Conservation (phyloP, 148 eudicot species). For the Persicaria maculosa region DNA sequence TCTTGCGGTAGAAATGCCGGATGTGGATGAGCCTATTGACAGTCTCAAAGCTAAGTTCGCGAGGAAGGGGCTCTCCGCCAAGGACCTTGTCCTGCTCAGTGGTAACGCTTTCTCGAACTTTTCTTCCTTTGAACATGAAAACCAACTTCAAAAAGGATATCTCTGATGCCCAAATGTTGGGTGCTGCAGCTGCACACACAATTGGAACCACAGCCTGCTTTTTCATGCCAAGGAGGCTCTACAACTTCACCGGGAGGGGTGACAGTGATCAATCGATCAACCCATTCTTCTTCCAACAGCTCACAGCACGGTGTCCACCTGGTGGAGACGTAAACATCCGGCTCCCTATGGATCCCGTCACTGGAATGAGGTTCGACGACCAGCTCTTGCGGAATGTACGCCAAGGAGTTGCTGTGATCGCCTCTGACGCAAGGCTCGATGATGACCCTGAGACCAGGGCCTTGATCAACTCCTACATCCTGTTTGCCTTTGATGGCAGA, state of each 20-base stretch:
- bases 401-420: slow-evolving; percentile 45
- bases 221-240: slow-evolving; percentile 51
- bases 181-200: slow-evolving; percentile 47
- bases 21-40: slow-evolving; percentile 39
- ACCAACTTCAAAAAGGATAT: background rate
- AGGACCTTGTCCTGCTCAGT: slow-evolving; percentile 54
- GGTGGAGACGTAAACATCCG: slow-evolving; percentile 36
- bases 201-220: slow-evolving; percentile 63
- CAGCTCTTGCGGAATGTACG: slow-evolving; percentile 38
- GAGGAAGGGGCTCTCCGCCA: slow-evolving; percentile 42
- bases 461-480: slow-evolving; percentile 41
- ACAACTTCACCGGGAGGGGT: slow-evolving; percentile 34
- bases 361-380: slow-evolving; percentile 30
- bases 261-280: slow-evolving; percentile 47
- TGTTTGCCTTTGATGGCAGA: slow-evolving; percentile 19
- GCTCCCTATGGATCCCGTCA: slow-evolving; percentile 36
- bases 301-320: slow-evolving; percentile 33
- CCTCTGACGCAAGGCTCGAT: slow-evolving; percentile 47
- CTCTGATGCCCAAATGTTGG: background rate
- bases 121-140: background rate
- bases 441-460: slow-evolving; percentile 33
- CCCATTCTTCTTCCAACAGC: slow-evolving; percentile 32
- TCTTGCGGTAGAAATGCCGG: slow-evolving; percentile 46
- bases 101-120: slow-evolving; percentile 19
- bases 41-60: slow-evolving; percentile 37